Conservation (phyloP, 2,329 filamentous ascomycete species). For the Ophiostoma himal-ulmi region DNA sequence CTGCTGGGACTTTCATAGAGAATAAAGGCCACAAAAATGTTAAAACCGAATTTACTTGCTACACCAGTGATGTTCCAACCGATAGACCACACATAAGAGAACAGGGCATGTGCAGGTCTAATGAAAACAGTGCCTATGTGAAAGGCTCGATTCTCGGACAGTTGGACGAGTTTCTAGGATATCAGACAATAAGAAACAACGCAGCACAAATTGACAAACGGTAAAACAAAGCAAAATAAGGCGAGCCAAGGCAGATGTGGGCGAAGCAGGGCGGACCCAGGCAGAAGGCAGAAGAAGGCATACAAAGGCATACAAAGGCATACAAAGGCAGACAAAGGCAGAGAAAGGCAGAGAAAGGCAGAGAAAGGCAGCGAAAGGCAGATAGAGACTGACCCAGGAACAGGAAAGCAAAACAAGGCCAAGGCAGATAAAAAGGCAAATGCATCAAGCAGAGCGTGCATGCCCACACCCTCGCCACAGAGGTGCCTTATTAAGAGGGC, state of each 20-base stretch:
- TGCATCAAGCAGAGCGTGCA: neutral
- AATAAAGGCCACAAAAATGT: slow-evolving; percentile 7
- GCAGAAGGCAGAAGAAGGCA: too few relatives aligned
- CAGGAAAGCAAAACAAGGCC: neutral
- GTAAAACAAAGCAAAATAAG: neutral
- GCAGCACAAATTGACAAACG: neutral
- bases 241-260: neutral
- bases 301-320: neutral
- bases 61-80: neutral
- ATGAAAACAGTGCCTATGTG: neutral
- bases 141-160: neutral
- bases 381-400: too few relatives aligned
- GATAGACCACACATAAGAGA: neutral
- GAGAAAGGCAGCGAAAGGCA: too few relatives aligned
- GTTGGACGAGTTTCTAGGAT: neutral
- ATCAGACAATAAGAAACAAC: neutral
- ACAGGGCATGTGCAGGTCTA: neutral
- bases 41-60: neutral
- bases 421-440: too few relatives aligned
- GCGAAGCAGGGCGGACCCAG: neutral
- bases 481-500: neutral
- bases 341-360: neutral
- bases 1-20: neutral
- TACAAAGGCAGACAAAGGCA: neutral
- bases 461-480: too few relatives aligned